Percentiles rank a stretch among this genome's conserved stretches.
phyloP scores from a whole-genome alignment of 805 yeast species.

The Kockiozyma suomiensis region DNA sequence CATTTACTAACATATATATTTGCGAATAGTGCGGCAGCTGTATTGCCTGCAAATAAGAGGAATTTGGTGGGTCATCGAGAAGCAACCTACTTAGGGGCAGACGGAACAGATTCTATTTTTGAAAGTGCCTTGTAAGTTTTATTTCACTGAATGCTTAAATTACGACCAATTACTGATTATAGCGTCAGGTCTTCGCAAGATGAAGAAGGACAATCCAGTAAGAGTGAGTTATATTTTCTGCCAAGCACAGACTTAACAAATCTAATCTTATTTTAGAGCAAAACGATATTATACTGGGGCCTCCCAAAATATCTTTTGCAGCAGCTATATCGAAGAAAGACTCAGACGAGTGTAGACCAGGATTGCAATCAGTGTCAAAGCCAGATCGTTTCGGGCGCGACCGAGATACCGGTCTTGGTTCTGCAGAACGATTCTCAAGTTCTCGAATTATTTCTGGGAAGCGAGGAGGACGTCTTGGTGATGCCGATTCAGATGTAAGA shows the following conservation, averaged over 20 bases:
- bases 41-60: background rate
- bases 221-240: background rate
- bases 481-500: conserved; percentile 5
- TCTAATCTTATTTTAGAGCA: background rate
- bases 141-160: too few relatives aligned
- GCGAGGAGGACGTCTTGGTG: conserved; percentile 4
- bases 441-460: background rate
- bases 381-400: conserved; percentile 1
- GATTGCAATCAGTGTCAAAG: background rate
- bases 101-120: background rate
- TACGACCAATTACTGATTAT: too few relatives aligned
- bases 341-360: background rate
- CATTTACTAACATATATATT: background rate
- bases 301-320: conserved; percentile 32
- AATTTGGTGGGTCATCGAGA: background rate
- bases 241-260: background rate
- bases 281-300: conserved; percentile 27
- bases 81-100: background rate
- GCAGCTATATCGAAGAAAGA: conserved; percentile 3
- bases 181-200: background rate
- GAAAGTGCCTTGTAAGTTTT: background rate
- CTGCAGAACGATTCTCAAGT: background rate
- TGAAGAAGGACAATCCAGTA: background rate
- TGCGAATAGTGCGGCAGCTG: background rate
- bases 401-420: background rate